Percentiles rank a stretch among this genome's conserved stretches.
phyloP scores from a whole-genome alignment of 139 green algal species.

The Chlamydomonas schloesseri region DNA sequence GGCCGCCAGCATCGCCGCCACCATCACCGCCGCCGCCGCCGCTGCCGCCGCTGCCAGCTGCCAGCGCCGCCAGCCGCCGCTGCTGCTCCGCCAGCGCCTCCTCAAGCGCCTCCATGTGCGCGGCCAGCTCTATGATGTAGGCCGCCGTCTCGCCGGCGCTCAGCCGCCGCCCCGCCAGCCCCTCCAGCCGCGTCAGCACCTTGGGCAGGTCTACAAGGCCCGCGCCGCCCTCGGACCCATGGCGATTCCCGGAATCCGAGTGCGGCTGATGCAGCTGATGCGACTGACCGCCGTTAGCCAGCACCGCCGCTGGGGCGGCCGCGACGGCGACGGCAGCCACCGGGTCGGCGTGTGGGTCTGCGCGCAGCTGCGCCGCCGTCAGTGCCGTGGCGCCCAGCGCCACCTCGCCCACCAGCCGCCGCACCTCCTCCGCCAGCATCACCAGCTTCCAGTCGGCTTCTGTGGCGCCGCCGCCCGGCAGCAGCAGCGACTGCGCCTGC shows the following conservation, averaged over 20 bases:
- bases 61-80: not conserved
- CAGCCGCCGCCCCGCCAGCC: slow-evolving; percentile 21
- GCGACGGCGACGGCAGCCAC: too few relatives aligned
- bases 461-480: slow-evolving; percentile 4
- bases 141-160: slow-evolving; percentile 29
- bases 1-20: not conserved
- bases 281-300: too few relatives aligned
- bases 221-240: too few relatives aligned
- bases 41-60: not conserved
- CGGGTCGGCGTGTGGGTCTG: too few relatives aligned
- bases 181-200: slow-evolving; percentile 33
- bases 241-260: too few relatives aligned
- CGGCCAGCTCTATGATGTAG: slow-evolving; percentile 28
- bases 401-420: slow-evolving; percentile 41
- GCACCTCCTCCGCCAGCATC: slow-evolving; percentile 47
- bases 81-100: not conserved
- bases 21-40: not conserved
- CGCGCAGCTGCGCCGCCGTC: too few relatives aligned
- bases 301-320: too few relatives aligned
- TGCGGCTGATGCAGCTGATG: not conserved
- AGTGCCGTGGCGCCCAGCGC: slow-evolving; percentile 7
- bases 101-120: slow-evolving; percentile 33
- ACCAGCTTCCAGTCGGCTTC: slow-evolving; percentile 53
- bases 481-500: not conserved
- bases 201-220: not conserved